A percentile compares a stretch with the other conserved stretches of the same genome.
Conservation (phyloP, 768 basidiomycete genomes). For the Mycena venus region DNA sequence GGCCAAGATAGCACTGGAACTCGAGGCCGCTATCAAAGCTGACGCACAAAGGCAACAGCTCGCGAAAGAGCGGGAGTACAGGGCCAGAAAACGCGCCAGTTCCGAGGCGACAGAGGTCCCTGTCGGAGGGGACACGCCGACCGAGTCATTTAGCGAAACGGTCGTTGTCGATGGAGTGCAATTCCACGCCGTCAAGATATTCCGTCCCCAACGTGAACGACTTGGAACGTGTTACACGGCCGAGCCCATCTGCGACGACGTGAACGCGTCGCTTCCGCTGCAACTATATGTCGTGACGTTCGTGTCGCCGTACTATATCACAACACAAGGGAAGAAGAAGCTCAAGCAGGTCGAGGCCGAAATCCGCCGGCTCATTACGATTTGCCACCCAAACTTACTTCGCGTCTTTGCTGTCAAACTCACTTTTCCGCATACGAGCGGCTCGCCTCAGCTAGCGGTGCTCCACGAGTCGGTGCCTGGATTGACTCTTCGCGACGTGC, state of each 20-base stretch:
- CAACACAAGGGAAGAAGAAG: slow-evolving; percentile 77
- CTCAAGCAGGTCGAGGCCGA: slow-evolving; percentile 76
- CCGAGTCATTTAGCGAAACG: slow-evolving; percentile 71
- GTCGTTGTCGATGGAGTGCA: slow-evolving; percentile 69
- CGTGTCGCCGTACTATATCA: slow-evolving; percentile 75
- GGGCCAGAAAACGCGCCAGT: slow-evolving; percentile 72
- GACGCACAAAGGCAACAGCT: slow-evolving; percentile 72
- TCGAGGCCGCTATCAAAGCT: slow-evolving; percentile 76
- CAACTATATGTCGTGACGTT: slow-evolving; percentile 80
- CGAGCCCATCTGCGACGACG: slow-evolving; percentile 80
- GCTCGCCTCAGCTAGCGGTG: slow-evolving; percentile 69
- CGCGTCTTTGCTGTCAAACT: slow-evolving; percentile 78
- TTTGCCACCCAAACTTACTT: slow-evolving; percentile 78
- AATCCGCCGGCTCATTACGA: slow-evolving; percentile 67
- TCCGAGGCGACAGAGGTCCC: slow-evolving; percentile 82
- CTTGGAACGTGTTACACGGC: slow-evolving; percentile 80
- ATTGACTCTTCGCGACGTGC: slow-evolving; percentile 76
- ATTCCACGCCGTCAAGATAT: slow-evolving; percentile 78
- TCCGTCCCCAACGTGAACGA: slow-evolving; percentile 77
- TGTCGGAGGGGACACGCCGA: slow-evolving; percentile 60
- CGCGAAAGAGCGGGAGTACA: slow-evolving; percentile 66
- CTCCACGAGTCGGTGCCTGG: slow-evolving; percentile 80
- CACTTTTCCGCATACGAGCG: slow-evolving; percentile 61
- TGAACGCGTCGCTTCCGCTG: slow-evolving; percentile 66
- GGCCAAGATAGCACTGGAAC: slow-evolving; percentile 66